Evolutionary conservation across 306 rosid genomes (phyloP), one percentile per base, ranked within the genome.

Genomic region (Quercus cerris): DNA sequence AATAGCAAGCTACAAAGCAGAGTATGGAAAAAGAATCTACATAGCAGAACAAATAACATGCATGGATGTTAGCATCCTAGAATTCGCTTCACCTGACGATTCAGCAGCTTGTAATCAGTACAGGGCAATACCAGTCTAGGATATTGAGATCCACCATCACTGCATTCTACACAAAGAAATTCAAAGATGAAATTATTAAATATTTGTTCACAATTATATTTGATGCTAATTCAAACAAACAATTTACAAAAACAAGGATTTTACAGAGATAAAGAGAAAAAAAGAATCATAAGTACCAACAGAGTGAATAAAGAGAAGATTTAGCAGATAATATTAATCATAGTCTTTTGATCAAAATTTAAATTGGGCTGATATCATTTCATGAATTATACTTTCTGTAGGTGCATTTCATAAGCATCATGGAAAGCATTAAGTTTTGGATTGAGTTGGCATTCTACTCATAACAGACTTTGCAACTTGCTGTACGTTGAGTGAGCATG

Each of bases 141-240:
- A 85, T 88, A 88, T 74, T 83, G 86, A 71, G 97, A 85, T 81
- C 87, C 93, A 78, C 90, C 97, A 82, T 88, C 83, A 81, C 56
- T 88, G 84, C 85, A 83, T 82, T 84, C 98, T 94, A 78, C 87
- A 81, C 63, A 51, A 58, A 88, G 76, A 84, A 22, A 49, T 80
- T 19, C 56, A 76, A 80, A 57, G 68, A 46, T 55, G 31, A 77
- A 58, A 31, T 56, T 56, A 69, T 69, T 66, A 75, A 69, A 51
- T 33, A 77, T 46, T 23, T 41, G 23, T 78, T 23, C 46, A 27
- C 54, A 70, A 35, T 51, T 49, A 70, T n/a, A 70, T 27, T 56
- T 10, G 27, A 62, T 49, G 58, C 78, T 27, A 72, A 56, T 46
- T 38, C 6, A 55, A 77, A 46, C 18, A 76, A 76, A 46, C 13